These are phyloP conservation scores for Musa schizocarpa DNA, from an alignment of 176 grass and related monocot species.

Conservation along the genomic window DNA sequence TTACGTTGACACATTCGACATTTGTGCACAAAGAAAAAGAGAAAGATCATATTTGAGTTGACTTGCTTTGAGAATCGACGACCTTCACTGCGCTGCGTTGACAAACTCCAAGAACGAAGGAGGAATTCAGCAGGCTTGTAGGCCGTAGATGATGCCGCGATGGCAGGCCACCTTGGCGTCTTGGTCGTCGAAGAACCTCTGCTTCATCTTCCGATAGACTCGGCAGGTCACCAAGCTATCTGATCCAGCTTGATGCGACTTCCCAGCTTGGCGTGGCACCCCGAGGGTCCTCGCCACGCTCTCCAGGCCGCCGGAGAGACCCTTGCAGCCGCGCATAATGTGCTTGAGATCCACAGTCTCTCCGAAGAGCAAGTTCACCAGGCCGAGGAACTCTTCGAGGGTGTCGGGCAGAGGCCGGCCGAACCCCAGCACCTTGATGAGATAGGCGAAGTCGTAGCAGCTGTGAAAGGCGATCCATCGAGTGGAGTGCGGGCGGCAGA, in stretches of 20 bases:
- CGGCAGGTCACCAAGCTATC: slow-evolving; percentile 30
- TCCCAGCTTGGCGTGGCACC: neutral
- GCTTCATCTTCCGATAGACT: slow-evolving; percentile 12
- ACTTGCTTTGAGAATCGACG: too few species aligned
- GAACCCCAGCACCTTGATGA: neutral
- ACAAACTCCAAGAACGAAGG: too few species aligned
- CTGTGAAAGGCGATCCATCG: neutral
- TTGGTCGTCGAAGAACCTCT: slow-evolving; percentile 6
- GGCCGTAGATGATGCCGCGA: too few species aligned
- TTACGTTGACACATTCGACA: too few species aligned
- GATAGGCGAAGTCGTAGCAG: neutral
- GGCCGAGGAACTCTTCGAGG: slow-evolving; percentile 18
- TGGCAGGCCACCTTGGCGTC: neutral
- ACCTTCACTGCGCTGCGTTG: too few species aligned
- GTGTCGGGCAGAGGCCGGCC: slow-evolving; percentile 4
- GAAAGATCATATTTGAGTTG: too few species aligned
- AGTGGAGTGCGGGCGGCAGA: neutral
- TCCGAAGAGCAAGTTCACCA: neutral
- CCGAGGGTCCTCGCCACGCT: neutral
- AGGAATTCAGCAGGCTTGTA: too few species aligned
- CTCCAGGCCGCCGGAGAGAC: slow-evolving; percentile 20
- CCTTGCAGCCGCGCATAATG: slow-evolving; percentile 14
- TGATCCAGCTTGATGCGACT: slow-evolving; percentile 25
- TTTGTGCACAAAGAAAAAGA: too few species aligned
- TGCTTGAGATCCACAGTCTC: slow-evolving; percentile 24